phyloP scores from a whole-genome alignment of 108 stramenopile species.

The Cyclotella kingstonii region DNA sequence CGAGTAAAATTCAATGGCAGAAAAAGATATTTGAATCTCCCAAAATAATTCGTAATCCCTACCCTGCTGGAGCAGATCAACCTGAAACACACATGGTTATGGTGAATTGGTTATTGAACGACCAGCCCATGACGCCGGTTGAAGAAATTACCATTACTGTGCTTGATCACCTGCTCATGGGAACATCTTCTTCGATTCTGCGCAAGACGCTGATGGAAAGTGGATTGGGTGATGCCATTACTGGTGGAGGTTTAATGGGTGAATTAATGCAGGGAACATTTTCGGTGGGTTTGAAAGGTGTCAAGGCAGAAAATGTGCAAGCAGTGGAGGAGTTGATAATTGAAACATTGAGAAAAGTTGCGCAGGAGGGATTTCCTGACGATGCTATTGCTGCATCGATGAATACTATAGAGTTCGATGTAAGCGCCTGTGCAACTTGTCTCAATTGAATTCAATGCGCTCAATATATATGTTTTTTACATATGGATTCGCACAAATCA shows the following conservation, averaged over 20 bases:
- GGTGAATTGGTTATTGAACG: constrained; percentile 95
- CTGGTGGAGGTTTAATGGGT: constrained; percentile 91
- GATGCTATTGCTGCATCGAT: constrained; percentile 89
- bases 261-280: constrained; percentile 93
- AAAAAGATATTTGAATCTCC: constrained; percentile 67
- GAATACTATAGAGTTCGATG: constrained; percentile 93
- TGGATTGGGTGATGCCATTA: constrained; percentile 86
- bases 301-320: constrained; percentile 69
- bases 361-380: constrained; percentile 86
- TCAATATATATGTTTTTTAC: not conserved
- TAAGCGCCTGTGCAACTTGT: constrained; percentile 8
- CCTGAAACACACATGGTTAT: constrained; percentile 84
- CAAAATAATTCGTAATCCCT: constrained; percentile 45
- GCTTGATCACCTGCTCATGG: constrained; percentile 91
- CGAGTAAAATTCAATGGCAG: constrained; percentile 68
- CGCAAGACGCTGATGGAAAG: constrained; percentile 91
- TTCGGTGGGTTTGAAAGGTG: constrained; percentile 90
- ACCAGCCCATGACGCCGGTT: constrained; percentile 68
- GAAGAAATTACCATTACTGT: constrained; percentile 86
- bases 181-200: constrained; percentile 88
- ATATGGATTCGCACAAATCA: constrained; percentile 6
- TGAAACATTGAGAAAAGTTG: constrained; percentile 76
- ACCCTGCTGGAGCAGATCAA: constrained; percentile 73
- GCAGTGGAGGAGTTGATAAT: constrained; percentile 82
- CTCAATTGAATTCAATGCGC: not conserved